Evolutionary conservation across 139 green algal species (phyloP).

Genomic region (Astrephomene gubernaculifera): DNA sequence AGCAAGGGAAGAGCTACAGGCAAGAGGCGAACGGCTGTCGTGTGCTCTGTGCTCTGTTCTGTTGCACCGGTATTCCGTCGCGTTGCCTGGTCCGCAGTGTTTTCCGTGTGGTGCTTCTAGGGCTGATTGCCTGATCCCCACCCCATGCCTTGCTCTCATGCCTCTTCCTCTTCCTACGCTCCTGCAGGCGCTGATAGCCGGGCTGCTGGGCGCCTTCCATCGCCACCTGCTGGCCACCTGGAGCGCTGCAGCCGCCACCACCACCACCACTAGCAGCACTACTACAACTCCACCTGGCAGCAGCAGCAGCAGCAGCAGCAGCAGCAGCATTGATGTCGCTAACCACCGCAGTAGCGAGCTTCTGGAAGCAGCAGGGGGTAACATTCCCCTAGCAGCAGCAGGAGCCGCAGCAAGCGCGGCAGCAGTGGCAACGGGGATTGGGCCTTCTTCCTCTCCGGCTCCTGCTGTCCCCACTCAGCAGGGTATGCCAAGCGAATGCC

Average conservation of each 20-base stretch:
- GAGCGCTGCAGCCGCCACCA: background rate
- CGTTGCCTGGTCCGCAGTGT: background rate
- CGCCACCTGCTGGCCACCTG: background rate
- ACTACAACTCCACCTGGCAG: background rate
- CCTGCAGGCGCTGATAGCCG: background rate
- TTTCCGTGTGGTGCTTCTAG: background rate
- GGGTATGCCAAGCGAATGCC: background rate
- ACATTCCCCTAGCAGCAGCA: too few species aligned
- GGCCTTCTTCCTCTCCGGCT: background rate
- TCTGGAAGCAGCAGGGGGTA: too few species aligned
- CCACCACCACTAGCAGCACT: background rate
- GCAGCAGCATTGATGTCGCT: too few species aligned
- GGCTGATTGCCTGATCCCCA: background rate
- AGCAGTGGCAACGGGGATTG: background rate
- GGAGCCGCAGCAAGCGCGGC: background rate
- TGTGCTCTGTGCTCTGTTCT: background rate
- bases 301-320: background rate
- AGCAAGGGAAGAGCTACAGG: background rate
- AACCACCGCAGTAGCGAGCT: background rate
- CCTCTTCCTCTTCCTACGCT: too few species aligned
- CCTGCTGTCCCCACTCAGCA: background rate
- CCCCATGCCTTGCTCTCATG: background rate
- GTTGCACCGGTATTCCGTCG: background rate
- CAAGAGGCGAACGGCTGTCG: background rate
- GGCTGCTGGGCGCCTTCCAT: background rate